These are phyloP conservation scores for Tolypocladium pustulatum DNA, from an alignment of 2,329 filamentous ascomycete species.

Conservation along the genomic window DNA sequence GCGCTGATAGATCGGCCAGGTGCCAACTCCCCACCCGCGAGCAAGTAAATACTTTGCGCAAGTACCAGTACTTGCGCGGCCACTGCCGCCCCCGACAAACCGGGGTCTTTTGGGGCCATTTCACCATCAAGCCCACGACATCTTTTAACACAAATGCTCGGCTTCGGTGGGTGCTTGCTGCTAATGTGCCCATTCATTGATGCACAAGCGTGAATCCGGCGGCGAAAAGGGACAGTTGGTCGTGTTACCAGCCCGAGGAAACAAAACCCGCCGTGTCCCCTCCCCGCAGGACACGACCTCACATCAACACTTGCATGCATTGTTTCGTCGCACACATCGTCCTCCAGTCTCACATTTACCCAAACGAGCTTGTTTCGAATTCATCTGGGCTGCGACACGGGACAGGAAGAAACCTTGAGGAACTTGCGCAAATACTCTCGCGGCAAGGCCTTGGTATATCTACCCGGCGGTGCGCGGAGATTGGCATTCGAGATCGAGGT, in stretches of 20 bases:
- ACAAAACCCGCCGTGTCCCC: background rate
- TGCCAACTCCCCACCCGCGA: background rate
- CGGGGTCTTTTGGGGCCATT: background rate
- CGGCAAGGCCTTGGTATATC: background rate
- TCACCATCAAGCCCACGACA: background rate
- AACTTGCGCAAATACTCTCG: background rate
- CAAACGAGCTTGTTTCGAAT: background rate
- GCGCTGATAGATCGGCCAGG: background rate
- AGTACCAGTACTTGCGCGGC: background rate
- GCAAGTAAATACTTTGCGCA: background rate
- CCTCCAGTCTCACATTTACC: background rate
- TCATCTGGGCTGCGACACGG: background rate
- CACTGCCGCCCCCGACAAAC: background rate
- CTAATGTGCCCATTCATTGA: background rate
- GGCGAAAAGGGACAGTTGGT: background rate
- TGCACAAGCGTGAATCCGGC: background rate
- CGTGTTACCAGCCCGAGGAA: background rate
- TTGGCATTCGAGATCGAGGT: background rate
- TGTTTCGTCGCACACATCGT: background rate
- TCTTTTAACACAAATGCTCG: background rate
- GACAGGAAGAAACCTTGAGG: background rate
- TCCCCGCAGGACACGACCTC: background rate
- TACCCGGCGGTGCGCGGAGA: background rate
- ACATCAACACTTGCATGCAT: background rate
- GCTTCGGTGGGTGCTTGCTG: background rate